Evolutionary conservation across 2,329 filamentous ascomycete genomes (phyloP), one percentile per base, ranked within the genome.

Genomic region (Aspergillus sp.): DNA sequence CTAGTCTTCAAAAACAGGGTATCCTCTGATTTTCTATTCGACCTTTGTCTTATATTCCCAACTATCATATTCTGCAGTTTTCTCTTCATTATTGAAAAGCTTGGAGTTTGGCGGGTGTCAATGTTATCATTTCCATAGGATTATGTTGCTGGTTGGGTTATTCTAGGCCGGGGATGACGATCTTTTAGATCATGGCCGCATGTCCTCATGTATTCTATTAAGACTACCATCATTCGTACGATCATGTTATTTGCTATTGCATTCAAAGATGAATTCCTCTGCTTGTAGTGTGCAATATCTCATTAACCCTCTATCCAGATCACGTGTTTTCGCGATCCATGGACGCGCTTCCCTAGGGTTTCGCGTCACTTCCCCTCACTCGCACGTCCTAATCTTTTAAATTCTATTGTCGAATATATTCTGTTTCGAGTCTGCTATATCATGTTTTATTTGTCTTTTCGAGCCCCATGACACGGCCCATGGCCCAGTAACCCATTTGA

Each of bases 1-100:
- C 9, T 45, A 68, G 65, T 76, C 70, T 97, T 68, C 86, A 89
- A 68, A 95, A 94, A 71, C 89, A 95, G 65, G 91, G 91, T 30
- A 74, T 95, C 60, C 71, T 94, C 52, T 93, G 75, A 65, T 46
- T 27, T 31, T 19, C 36, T 32, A 39, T 42, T 47, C 39, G 12
- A 12, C 41, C 45, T 39, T 13, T 44, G 7, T 33, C 10, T 39
- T 35, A n/a, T 36, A 32, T 50, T 36, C 33, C 26, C 19, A 19
- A 19, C 19, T 19, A 19, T 19, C 19, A 19, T 19, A 19, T 19
- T 19, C 19, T 19, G 19, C 19, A 19, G 19, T 19, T 19, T 19
- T 27, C 37, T 32, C 40, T 40, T 46, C 39, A 46, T 43, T 50
- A 42, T 41, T 39, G 30, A 60, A 59, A 60, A 58, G 56, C 45